phyloP scores from a whole-genome alignment of 441 rosid species.

The Capsella rubella region DNA sequence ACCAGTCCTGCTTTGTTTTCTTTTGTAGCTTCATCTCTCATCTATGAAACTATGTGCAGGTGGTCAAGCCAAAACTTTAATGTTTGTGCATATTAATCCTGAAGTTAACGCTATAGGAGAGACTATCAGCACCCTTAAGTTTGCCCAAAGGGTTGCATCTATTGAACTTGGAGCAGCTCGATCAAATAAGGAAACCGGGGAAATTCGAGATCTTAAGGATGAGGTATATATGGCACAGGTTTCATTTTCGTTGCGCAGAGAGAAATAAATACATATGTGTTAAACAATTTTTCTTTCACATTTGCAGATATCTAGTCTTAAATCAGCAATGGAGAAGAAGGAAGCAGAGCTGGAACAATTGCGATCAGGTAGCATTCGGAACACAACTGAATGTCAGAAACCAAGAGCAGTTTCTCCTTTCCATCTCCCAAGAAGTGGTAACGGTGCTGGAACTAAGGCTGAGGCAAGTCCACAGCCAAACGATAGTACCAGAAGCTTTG shows the following conservation, averaged over 20 bases:
- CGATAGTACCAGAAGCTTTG: slow-evolving; percentile 59
- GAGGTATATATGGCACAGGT: slow-evolving; percentile 71
- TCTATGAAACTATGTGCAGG: slow-evolving; percentile 49
- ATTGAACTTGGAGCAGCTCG: slow-evolving; percentile 95
- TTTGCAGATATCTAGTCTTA: slow-evolving; percentile 77
- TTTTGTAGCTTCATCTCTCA: slow-evolving; percentile 14
- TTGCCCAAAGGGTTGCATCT: slow-evolving; percentile 92
- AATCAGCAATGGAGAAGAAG: slow-evolving; percentile 75
- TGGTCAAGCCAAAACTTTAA: slow-evolving; percentile 95
- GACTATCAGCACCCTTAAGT: slow-evolving; percentile 93
- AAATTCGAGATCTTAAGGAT: slow-evolving; percentile 84
- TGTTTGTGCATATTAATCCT: slow-evolving; percentile 94
- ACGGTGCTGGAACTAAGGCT: slow-evolving; percentile 52
- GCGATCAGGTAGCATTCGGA: slow-evolving; percentile 54
- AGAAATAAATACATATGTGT: too few species aligned
- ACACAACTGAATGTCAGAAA: slow-evolving; percentile 63
- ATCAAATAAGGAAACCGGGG: slow-evolving; percentile 90
- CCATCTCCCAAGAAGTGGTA: slow-evolving; percentile 65
- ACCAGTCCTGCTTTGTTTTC: not conserved
- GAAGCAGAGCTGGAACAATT: slow-evolving; percentile 84
- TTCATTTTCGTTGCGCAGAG: too few species aligned
- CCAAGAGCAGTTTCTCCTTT: slow-evolving; percentile 91
- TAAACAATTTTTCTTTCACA: not conserved
- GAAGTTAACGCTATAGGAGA: slow-evolving; percentile 83
- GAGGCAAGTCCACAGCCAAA: slow-evolving; percentile 59